Percentiles rank a stretch among this genome's conserved stretches.
Evolutionary conservation across 805 yeast genomes (phyloP).

Genomic region (Yarrowia sp.): DNA sequence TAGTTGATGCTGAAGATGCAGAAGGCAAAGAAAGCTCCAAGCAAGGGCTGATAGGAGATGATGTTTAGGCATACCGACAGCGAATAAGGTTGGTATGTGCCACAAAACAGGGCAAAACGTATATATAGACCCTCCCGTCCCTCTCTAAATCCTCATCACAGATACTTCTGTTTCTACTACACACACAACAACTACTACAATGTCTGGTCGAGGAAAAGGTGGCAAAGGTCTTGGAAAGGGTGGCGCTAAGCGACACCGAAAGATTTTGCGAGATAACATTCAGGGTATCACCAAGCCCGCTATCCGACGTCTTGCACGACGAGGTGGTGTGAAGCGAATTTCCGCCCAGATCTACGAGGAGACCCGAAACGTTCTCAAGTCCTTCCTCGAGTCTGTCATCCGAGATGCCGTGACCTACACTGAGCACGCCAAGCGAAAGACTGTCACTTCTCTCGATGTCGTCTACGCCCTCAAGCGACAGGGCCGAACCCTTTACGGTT

Average conservation of each 20-base stretch:
- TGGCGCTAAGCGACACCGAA: slow-evolving; percentile 99
- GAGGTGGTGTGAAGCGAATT: slow-evolving; percentile 99
- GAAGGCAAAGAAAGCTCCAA: neutral
- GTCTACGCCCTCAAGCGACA: slow-evolving; percentile 99
- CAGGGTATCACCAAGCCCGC: slow-evolving; percentile 99
- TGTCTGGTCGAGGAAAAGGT: slow-evolving; percentile 99
- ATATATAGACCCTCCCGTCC: slow-evolving; percentile 4
- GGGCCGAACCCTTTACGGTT: slow-evolving; percentile 99
- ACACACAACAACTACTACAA: slow-evolving; percentile 50
- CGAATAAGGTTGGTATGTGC: neutral
- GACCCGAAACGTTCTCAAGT: slow-evolving; percentile 94
- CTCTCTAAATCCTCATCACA: slow-evolving; percentile 6
- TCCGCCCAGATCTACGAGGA: slow-evolving; percentile 98
- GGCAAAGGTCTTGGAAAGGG: slow-evolving; percentile 99
- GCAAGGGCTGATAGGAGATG: neutral
- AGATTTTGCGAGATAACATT: slow-evolving; percentile 97
- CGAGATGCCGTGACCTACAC: slow-evolving; percentile 99
- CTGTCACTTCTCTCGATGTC: slow-evolving; percentile 97
- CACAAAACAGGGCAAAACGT: neutral
- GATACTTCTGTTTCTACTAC: slow-evolving; percentile 31
- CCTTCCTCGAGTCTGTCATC: slow-evolving; percentile 95
- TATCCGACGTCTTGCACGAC: slow-evolving; percentile 98
- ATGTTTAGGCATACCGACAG: too few relatives aligned
- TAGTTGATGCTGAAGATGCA: too few relatives aligned
- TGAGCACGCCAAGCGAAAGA: slow-evolving; percentile 99